Conservation (phyloP, 306 rosid genomes). For the Datisca glomerata region DNA sequence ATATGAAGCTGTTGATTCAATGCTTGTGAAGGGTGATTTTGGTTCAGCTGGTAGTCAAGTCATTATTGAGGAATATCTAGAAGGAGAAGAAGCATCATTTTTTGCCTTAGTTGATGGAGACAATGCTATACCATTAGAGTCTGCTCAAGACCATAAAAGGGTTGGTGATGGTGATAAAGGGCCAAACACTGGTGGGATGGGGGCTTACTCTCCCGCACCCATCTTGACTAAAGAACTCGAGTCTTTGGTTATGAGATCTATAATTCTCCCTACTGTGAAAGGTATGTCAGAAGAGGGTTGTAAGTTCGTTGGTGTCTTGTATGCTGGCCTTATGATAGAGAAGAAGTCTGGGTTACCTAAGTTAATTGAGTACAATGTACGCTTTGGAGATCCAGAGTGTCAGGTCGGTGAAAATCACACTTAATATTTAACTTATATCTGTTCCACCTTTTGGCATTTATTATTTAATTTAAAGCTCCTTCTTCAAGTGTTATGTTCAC, state of each 20-base stretch:
- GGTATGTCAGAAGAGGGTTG: conserved; percentile 91
- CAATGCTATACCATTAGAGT: conserved; percentile 85
- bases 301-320: conserved; percentile 87
- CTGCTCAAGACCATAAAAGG: conserved; percentile 96
- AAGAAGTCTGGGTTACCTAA: conserved; percentile 87
- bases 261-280: conserved; percentile 79
- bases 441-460: not conserved
- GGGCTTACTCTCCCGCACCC: conserved; percentile 95
- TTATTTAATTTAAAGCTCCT: too few species aligned
- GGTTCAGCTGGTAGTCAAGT: conserved; percentile 84
- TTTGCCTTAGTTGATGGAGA: conserved; percentile 93
- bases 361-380: conserved; percentile 88
- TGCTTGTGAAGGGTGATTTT: conserved; percentile 76
- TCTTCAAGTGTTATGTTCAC: too few species aligned
- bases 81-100: conserved; percentile 94
- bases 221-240: conserved; percentile 73
- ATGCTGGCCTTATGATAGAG: conserved; percentile 96
- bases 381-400: conserved; percentile 99
- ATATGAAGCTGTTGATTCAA: conserved; percentile 80
- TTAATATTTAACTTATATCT: too few species aligned
- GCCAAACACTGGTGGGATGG: conserved; percentile 99
- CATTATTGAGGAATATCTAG: conserved; percentile 81
- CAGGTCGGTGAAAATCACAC: conserved; percentile 63
- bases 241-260: conserved; percentile 64
- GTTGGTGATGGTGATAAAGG: conserved; percentile 95